Evolutionary conservation across 768 basidiomycete genomes (phyloP).

Genomic region (Tricholoma sp.): DNA sequence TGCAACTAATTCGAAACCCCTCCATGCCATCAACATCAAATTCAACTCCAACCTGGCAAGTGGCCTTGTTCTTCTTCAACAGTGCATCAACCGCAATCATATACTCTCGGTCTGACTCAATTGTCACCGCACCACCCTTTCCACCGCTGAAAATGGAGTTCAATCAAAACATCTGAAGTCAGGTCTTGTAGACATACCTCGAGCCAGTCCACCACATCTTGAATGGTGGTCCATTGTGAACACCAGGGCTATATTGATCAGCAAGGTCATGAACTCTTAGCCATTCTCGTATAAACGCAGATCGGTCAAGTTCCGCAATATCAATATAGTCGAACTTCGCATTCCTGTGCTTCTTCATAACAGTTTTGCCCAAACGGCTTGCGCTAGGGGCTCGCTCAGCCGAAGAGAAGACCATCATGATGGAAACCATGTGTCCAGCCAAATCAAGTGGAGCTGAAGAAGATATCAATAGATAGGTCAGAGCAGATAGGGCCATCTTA

Average conservation of each 20-base stretch:
- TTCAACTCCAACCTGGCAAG: background rate
- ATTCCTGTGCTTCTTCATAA: background rate
- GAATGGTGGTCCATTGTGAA: background rate
- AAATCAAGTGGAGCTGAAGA: background rate
- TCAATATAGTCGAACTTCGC: background rate
- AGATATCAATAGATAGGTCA: background rate
- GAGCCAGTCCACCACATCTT: slow-evolving; percentile 1
- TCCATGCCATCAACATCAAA: background rate
- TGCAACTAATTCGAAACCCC: background rate
- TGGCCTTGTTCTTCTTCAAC: background rate
- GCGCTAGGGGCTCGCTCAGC: background rate
- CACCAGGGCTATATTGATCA: background rate
- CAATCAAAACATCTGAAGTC: background rate
- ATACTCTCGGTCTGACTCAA: background rate
- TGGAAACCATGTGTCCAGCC: background rate
- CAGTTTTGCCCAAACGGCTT: background rate
- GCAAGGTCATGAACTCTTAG: background rate
- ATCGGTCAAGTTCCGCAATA: background rate
- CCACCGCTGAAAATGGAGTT: background rate
- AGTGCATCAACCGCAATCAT: background rate
- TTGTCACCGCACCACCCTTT: background rate
- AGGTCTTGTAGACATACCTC: background rate
- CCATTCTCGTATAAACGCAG: background rate
- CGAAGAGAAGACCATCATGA: background rate
- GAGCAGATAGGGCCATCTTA: background rate